Base-by-base conservation (phyloP, 139 green algal genomes). In the Chlorella sp. region DNA sequence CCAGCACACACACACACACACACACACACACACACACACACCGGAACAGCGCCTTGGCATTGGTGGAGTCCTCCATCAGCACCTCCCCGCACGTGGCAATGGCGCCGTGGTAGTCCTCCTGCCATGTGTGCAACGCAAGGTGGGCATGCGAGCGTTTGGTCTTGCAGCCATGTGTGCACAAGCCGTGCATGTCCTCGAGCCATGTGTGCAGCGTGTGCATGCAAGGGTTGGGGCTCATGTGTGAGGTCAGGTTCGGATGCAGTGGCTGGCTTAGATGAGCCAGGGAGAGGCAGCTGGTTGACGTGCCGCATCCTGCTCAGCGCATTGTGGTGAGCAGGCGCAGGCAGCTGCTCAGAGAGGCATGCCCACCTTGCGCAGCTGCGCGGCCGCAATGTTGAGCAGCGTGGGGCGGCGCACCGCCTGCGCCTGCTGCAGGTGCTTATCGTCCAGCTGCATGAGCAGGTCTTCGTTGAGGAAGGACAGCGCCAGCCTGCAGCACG, bases 401-500 rank as follows among this genome's bases (percentile, higher is more conserved):
- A 87, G 87, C 41, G 89, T 55, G 6, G 93, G 89, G 38, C 91
- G 74, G 17, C 86, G 90, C 26, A 91, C 86, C 0, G 81, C 87
- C 30, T 92, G 82, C 0, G 93, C 95, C 82, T 92, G 85, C 41
- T 95, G 84, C 34, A 92, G 75, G 85, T 96, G 90, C 36, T 68
- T 78, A 13, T 91, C 95, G 28, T 95, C 86, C 69, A 97, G 87
- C 89, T 98, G 95, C 47, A 96, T 92, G 80, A 98, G 76, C 38
- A 97, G 91, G 87, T 98, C 95, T 68, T 96, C 92, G 65, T 96
- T 91, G 47, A 96, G 63, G 74, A 93, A 98, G 0, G 91, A 95
- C 67, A 97, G 83, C 1, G 92, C 92, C 88, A 95, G 51, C 51
- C 51, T 60, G 51, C 51, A 15, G 51, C 51, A 15, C 2, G 51